Conservation (phyloP, 179 eudicot species). For the Camellia oleifera region DNA sequence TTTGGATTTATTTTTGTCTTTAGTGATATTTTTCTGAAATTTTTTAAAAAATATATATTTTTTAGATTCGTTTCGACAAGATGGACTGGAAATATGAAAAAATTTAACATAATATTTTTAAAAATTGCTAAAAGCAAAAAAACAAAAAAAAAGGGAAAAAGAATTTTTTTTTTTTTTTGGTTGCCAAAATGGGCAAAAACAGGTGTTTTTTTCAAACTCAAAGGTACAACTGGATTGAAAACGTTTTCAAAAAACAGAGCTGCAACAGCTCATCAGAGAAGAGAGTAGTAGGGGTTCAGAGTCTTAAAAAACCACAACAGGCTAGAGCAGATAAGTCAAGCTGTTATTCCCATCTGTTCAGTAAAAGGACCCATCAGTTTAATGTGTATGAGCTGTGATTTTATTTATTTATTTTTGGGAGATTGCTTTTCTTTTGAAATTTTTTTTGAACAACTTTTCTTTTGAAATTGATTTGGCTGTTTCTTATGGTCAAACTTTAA, state of each 20-base stretch:
- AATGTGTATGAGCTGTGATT: not conserved
- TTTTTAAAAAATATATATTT: too few species aligned
- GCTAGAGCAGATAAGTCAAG: not conserved
- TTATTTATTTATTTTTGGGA: not conserved
- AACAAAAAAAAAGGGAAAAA: not conserved
- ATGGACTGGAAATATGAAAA: too few species aligned
- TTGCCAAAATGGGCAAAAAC: too few species aligned
- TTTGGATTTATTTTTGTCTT: too few species aligned
- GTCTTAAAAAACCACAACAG: not conserved
- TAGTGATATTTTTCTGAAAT: too few species aligned
- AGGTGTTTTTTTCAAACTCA: too few species aligned
- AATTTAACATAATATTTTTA: too few species aligned
- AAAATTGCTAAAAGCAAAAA: too few species aligned
- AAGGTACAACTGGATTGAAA: not conserved
- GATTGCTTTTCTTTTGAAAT: not conserved
- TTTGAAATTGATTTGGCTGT: not conserved
- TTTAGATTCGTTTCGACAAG: too few species aligned
- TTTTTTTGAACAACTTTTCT: not conserved
- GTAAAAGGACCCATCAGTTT: not conserved
- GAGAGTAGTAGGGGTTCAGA: not conserved
- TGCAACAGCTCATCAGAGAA: not conserved
- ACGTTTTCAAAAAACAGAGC: not conserved
- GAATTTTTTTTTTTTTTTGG: too few species aligned
- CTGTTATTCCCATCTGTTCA: constrained; percentile 2
- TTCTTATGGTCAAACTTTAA: not conserved